Base-by-base conservation (phyloP, 2,329 filamentous ascomycete genomes). In the Trichophyton mentagrophytes region DNA sequence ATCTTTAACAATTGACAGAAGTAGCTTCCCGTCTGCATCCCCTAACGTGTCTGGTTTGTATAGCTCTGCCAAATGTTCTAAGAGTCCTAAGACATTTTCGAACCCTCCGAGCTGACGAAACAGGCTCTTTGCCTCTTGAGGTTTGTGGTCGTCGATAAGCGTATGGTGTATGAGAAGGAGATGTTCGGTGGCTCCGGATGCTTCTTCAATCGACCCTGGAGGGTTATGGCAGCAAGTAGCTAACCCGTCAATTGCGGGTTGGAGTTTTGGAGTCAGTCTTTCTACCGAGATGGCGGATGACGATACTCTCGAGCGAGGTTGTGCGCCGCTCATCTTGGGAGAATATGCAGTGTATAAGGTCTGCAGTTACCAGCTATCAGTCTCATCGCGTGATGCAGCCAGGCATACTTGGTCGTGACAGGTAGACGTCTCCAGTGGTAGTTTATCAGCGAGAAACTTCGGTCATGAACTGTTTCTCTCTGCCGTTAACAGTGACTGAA, bases 51-150 rank as follows among this genome's bases (percentile, higher is more conserved):
- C 58, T 3, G 67, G 63, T 67, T 89, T 83, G 74, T 92, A 93
- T 69, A 86, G 88, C 64, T 87, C 87, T 0, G 87, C 86, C 64
- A 90, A 84, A 60, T 83, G 80, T 61, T 85, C 81, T 22, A 95
- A 76, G 27, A 88, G 80, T 47, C 83, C 78, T 59, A 96, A 78
- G 22, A 95, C 75, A 49, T 81, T 80, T 67, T 89, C 83, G 72
- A 95, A 96, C 67, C 91, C 91, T 61, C 82, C 79, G 27, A 90
- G 80, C 69, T 89, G 84, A 65, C 91, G 84, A 71, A 96, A 96
- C 66, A 89, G 85, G 75, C 95, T 89, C 75, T 90, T 89, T 51
- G 78, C 77, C 62, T 79, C 76, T 57, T 74, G 74, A 30, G 77
- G 74, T 61, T 76, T 72, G 65, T 73, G 73, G 63, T 75, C 74